Conservation (phyloP, 148 eudicot species). For the Silene conica region DNA sequence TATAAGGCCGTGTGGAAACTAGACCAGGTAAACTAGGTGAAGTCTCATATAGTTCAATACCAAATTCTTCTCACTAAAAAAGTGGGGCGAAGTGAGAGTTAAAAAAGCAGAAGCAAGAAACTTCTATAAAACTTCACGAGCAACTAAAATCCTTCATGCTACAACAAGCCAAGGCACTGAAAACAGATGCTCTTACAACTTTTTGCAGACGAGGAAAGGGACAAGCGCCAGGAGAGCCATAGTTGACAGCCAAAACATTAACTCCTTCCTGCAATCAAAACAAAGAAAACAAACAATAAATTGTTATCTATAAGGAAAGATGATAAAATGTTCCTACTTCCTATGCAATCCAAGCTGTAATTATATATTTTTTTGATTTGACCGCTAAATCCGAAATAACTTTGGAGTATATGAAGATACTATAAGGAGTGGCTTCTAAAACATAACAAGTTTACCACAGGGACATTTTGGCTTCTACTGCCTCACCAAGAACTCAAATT, state of each 20-base stretch:
- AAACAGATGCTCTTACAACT: slow-evolving; percentile 38
- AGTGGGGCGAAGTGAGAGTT: not conserved
- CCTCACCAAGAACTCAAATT: not conserved
- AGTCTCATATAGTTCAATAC: not conserved
- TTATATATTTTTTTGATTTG: not conserved
- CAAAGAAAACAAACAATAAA: not conserved
- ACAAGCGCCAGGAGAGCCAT: slow-evolving; percentile 87
- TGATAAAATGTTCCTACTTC: not conserved
- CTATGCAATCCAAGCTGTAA: not conserved
- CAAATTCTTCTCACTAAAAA: not conserved
- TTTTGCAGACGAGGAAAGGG: slow-evolving; percentile 78
- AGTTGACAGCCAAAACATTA: slow-evolving; percentile 78
- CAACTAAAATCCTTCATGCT: not conserved
- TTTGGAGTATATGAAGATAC: not conserved
- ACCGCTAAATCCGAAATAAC: not conserved
- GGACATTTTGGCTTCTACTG: not conserved
- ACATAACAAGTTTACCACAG: not conserved
- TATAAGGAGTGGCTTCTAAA: not conserved
- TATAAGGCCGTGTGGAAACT: too few relatives aligned
- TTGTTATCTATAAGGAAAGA: not conserved
- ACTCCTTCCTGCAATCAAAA: slow-evolving; percentile 61
- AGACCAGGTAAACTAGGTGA: not conserved
- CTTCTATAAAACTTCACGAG: not conserved
- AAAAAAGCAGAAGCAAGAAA: not conserved
- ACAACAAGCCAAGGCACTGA: not conserved